A percentile compares a stretch with the other conserved stretches of the same genome.
Evolutionary conservation across 2,329 filamentous ascomycete genomes (phyloP).

Genomic region (Aquanectria penicillioides): DNA sequence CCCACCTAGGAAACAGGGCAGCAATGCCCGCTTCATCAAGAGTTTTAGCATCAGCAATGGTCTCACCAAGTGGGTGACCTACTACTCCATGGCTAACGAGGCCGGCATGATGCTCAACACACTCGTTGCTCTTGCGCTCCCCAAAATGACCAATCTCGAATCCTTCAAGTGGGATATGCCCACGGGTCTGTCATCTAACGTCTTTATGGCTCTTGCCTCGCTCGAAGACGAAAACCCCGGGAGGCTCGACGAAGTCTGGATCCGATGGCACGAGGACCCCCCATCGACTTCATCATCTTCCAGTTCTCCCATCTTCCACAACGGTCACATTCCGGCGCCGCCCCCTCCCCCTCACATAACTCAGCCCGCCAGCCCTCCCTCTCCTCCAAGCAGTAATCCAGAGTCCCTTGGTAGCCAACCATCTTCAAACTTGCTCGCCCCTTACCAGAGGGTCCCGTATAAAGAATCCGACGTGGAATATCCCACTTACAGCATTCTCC

Average conservation of each 20-base stretch:
- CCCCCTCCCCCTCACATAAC: conserved; percentile 3
- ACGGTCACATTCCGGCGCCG: conserved; percentile 19
- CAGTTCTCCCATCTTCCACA: conserved; percentile 23
- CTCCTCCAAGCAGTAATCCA: conserved; percentile 21
- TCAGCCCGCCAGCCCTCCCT: conserved; percentile 15
- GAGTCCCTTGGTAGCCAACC: conserved; percentile 18
- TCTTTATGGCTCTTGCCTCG: conserved; percentile 27
- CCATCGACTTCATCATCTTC: conserved; percentile 15
- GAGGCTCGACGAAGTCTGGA: conserved; percentile 24
- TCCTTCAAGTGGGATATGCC: conserved; percentile 30
- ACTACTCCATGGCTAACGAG: conserved; percentile 19
- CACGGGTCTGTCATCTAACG: conserved; percentile 25
- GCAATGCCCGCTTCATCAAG: conserved; percentile 23
- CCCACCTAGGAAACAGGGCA: conserved; percentile 1
- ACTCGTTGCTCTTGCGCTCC: conserved; percentile 23
- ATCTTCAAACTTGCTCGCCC: conserved; percentile 5
- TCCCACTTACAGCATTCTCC: conserved; percentile 26
- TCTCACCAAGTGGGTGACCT: conserved; percentile 17
- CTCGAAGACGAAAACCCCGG: conserved; percentile 14
- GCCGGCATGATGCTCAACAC: conserved; percentile 30
- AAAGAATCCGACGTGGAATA: conserved; percentile 14
- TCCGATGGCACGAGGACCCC: conserved; percentile 22
- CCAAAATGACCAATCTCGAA: conserved; percentile 28
- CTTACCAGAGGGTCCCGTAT: conserved; percentile 16
- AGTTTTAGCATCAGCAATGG: conserved; percentile 25